Percentiles rank a stretch among this genome's conserved stretches.
Conservation (phyloP, 2,329 filamentous ascomycete genomes). For the Aspergillus novofumigatus region DNA sequence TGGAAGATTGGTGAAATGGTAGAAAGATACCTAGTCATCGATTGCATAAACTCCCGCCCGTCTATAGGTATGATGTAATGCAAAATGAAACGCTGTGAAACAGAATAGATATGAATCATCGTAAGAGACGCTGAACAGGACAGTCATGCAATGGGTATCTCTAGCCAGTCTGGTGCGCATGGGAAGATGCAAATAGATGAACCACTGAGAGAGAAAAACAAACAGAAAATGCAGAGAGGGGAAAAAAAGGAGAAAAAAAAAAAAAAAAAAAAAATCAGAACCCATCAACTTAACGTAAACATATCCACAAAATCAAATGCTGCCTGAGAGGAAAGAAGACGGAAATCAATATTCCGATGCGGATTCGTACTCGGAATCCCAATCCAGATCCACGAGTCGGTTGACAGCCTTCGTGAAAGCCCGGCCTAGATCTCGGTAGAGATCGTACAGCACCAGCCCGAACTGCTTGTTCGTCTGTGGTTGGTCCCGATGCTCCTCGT, state of each 20-base stretch:
- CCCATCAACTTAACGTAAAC: background rate
- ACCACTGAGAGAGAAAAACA: background rate
- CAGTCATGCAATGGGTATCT: constrained; percentile 7
- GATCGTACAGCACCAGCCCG: background rate
- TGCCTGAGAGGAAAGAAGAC: background rate
- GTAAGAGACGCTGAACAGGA: background rate
- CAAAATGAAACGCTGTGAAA: background rate
- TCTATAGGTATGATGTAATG: constrained; percentile 4
- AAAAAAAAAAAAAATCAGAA: background rate
- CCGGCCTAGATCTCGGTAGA: background rate
- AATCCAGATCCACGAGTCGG: background rate
- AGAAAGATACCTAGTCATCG: background rate
- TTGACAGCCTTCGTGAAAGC: background rate
- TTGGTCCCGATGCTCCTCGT: background rate
- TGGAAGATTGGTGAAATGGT: background rate
- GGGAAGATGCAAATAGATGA: constrained; percentile 2
- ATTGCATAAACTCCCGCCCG: background rate
- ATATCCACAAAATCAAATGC: background rate
- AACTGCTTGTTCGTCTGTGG: background rate
- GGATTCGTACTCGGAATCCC: background rate
- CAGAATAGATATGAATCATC: background rate
- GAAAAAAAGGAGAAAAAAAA: too few relatives aligned
- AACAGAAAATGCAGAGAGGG: background rate
- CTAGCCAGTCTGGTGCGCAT: constrained; percentile 8
- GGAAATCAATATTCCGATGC: background rate